These are phyloP conservation scores for Isoetes taiwanensis DNA, from an alignment of 75 land plant species.

Conservation along the genomic window DNA sequence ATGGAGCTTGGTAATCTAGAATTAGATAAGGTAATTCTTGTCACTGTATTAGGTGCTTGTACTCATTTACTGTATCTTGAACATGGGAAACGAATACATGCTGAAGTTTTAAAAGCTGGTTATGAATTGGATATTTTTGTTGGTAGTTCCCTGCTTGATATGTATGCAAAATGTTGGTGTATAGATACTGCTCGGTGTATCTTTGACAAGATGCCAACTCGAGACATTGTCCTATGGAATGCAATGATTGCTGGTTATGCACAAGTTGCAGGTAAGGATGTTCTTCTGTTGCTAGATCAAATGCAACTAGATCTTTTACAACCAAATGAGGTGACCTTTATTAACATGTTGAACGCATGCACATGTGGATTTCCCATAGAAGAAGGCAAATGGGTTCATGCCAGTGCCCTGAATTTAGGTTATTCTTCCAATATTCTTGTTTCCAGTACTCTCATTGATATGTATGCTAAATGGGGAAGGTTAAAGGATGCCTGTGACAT, in stretches of 20 bases:
- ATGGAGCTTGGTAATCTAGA: not conserved
- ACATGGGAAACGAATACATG: constrained; percentile 6
- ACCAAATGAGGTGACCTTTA: not conserved
- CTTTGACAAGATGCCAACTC: not conserved
- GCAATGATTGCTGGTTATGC: not conserved
- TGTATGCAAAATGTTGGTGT: not conserved
- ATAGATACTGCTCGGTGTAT: not conserved
- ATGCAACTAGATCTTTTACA: not conserved
- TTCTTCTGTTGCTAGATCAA: not conserved
- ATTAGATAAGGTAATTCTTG: not conserved
- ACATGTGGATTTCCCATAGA: not conserved
- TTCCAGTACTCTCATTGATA: not conserved
- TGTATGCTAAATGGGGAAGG: not conserved
- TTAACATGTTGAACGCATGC: not conserved
- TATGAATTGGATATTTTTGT: too few relatives aligned
- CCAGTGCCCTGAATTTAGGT: not conserved
- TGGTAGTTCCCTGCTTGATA: too few relatives aligned
- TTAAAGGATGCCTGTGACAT: not conserved
- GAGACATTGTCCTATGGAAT: not conserved
- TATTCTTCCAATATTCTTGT: not conserved
- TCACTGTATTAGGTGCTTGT: not conserved
- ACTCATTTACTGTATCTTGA: not conserved
- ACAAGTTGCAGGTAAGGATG: not conserved
- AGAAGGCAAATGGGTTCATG: not conserved
- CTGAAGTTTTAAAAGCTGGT: too few relatives aligned